Evolutionary conservation across 78 protist species (phyloP).

Genomic region (Pirum gemmata): DNA sequence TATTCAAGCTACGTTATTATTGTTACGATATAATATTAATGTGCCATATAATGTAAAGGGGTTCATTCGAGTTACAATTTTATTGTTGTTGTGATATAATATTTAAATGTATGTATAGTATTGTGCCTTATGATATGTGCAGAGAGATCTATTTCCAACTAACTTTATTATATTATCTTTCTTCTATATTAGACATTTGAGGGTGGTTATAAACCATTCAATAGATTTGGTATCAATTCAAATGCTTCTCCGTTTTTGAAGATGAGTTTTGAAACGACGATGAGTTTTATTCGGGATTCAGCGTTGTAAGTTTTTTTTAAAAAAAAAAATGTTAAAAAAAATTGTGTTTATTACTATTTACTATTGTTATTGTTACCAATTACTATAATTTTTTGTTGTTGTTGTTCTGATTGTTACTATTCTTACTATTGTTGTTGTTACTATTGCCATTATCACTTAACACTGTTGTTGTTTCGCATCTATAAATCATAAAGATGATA

Average conservation of each 20-base stretch:
- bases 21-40: no score
- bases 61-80: no score
- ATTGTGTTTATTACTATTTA: background rate
- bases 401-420: background rate
- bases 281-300: conserved; percentile 52
- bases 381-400: background rate
- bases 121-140: no score
- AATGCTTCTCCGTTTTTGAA: conserved; percentile 57
- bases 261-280: conserved; percentile 79
- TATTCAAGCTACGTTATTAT: no score
- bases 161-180: no score
- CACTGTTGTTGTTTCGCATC: no score
- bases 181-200: conserved; percentile 48
- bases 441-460: background rate
- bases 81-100: no score
- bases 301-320: conserved; percentile 4
- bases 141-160: no score
- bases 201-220: conserved; percentile 65
- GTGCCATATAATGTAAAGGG: no score
- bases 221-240: conserved; percentile 59
- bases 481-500: no score
- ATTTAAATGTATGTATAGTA: no score
- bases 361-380: background rate
- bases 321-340: background rate
- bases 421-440: background rate